phyloP scores from a whole-genome alignment of 345 rosid species.

The Syzygium grande region DNA sequence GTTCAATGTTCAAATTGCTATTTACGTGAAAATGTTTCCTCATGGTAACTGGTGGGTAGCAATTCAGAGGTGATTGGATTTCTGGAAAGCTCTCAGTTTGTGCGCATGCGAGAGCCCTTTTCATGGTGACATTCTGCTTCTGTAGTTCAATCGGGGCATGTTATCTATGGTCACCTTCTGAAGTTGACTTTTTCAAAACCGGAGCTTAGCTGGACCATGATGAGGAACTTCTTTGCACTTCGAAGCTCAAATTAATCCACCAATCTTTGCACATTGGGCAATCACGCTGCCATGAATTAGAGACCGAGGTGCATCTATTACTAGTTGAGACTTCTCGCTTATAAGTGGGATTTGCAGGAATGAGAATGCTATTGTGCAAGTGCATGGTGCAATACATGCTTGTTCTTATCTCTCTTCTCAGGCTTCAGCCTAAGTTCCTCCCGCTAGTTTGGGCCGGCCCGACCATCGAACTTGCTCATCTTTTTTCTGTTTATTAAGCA shows the following conservation, averaged over 20 bases:
- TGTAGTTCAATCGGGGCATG: background rate
- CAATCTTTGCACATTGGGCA: background rate
- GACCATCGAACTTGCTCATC: background rate
- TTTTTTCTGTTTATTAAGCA: too few species aligned
- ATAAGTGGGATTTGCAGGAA: background rate
- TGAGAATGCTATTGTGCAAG: background rate
- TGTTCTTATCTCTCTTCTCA: background rate
- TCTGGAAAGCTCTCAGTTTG: background rate
- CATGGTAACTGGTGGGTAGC: background rate
- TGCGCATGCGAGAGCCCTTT: background rate
- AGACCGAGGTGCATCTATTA: background rate
- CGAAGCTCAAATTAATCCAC: background rate
- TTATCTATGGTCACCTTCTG: background rate
- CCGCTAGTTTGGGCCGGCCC: background rate
- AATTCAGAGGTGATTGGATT: background rate
- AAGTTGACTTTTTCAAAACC: background rate
- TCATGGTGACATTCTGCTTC: background rate
- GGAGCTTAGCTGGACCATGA: background rate
- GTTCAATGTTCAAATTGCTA: background rate
- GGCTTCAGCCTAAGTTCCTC: background rate
- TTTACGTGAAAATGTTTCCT: background rate
- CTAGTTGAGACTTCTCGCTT: background rate
- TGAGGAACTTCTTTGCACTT: background rate
- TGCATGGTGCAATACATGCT: background rate
- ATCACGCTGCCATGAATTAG: background rate